Conservation (phyloP, 306 rosid species). For the Morella rubra region DNA sequence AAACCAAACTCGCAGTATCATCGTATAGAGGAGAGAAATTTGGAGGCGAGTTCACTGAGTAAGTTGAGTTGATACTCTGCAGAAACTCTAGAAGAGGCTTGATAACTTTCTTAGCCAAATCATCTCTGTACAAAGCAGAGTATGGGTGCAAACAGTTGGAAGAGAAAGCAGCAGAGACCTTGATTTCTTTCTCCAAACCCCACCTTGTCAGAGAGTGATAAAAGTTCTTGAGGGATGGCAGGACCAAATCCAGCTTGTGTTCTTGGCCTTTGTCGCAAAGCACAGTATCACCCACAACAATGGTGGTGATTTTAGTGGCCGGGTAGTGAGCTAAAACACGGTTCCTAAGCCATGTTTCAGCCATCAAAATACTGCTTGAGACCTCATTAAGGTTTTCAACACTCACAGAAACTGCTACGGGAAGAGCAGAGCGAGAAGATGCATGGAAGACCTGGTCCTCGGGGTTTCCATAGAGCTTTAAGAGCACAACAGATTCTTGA, state of each 20-base stretch:
- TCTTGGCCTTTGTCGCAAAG: constrained; percentile 45
- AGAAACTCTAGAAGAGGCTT: constrained; percentile 53
- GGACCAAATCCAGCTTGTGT: constrained; percentile 27
- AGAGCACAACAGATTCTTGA: constrained; percentile 49
- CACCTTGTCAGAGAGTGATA: constrained; percentile 72
- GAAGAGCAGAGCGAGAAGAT: constrained; percentile 38
- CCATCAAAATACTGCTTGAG: constrained; percentile 54
- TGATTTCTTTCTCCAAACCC: constrained; percentile 76
- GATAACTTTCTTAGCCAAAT: constrained; percentile 33
- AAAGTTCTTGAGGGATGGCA: constrained; percentile 62
- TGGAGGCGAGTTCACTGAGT: constrained; percentile 42
- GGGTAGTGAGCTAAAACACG: constrained; percentile 72
- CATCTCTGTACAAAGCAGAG: constrained; percentile 26
- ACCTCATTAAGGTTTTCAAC: constrained; percentile 43
- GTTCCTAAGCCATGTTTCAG: constrained; percentile 74
- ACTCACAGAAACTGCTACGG: constrained; percentile 59
- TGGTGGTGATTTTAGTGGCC: constrained; percentile 55
- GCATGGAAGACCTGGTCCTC: constrained; percentile 31
- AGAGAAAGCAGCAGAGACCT: constrained; percentile 56
- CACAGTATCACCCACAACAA: constrained; percentile 45
- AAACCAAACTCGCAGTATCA: constrained; percentile 40
- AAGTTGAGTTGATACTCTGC: constrained; percentile 53
- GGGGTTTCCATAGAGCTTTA: constrained; percentile 43
- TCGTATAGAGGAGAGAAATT: constrained; percentile 40
- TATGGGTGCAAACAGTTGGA: constrained; percentile 36